Evolutionary conservation across 768 basidiomycete species (phyloP).

Genomic region (Agaricus subrufescens): DNA sequence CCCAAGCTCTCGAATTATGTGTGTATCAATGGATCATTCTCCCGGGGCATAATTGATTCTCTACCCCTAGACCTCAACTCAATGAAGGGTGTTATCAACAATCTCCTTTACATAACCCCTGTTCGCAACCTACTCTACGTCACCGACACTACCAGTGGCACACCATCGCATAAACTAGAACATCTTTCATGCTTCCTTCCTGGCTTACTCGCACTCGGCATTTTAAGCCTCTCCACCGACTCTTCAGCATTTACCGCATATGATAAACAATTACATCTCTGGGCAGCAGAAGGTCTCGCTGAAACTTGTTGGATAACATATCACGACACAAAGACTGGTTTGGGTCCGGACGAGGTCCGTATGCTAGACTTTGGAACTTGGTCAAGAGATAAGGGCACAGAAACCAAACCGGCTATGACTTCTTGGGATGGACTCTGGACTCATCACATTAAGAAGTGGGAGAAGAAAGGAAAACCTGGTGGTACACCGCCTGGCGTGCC

Average conservation of each 20-base stretch:
- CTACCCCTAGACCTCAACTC: conserved; percentile 40
- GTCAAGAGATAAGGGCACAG: conserved; percentile 14
- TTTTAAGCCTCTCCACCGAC: conserved; percentile 33
- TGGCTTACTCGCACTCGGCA: conserved; percentile 62
- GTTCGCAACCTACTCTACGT: conserved; percentile 59
- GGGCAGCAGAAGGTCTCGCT: conserved; percentile 70
- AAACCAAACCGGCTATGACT: conserved; percentile 14
- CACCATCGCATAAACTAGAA: conserved; percentile 45
- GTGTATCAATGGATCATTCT: conserved; percentile 15
- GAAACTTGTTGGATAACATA: conserved; percentile 66
- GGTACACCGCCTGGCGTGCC: conserved; percentile 20
- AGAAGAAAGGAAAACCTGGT: conserved; percentile 31
- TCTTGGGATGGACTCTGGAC: conserved; percentile 32
- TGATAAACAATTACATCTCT: conserved; percentile 47
- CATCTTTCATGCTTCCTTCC: conserved; percentile 71
- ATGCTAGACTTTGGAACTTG: conserved; percentile 26
- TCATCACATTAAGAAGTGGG: conserved; percentile 41
- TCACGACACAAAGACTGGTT: conserved; percentile 58
- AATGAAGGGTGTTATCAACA: conserved; percentile 48
- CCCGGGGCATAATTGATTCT: background rate
- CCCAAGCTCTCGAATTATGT: conserved; percentile 49
- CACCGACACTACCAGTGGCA: conserved; percentile 38
- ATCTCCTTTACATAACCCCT: conserved; percentile 53
- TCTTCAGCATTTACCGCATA: conserved; percentile 21
- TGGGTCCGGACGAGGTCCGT: conserved; percentile 55